Percentiles rank a stretch among this genome's conserved stretches.
Conservation (phyloP, 2,329 filamentous ascomycete species). For the Hypomyces perniciosus region DNA sequence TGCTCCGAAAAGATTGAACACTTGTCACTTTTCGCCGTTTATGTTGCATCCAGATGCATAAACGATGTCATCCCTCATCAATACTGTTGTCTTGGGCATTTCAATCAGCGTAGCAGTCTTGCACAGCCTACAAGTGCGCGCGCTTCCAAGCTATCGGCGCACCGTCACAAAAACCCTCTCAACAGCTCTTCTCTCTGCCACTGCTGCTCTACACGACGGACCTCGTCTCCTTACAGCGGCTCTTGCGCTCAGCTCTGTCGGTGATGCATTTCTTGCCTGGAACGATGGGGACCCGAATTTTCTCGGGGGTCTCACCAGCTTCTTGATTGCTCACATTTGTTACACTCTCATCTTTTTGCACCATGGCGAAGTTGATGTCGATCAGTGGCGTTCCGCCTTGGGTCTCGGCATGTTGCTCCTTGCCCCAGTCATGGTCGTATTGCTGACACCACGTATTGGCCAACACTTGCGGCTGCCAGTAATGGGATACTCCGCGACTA, state of each 20-base stretch:
- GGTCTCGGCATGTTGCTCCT: constrained; percentile 18
- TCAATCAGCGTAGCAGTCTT: constrained; percentile 14
- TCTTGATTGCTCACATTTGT: constrained; percentile 28
- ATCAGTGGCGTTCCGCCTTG: constrained; percentile 14
- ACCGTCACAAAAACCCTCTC: constrained; percentile 27
- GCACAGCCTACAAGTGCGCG: constrained; percentile 16
- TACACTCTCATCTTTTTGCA: constrained; percentile 26
- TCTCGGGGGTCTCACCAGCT: constrained; percentile 27
- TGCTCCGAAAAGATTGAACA: no score
- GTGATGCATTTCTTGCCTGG: constrained; percentile 33
- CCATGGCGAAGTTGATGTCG: constrained; percentile 9
- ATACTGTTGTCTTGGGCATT: background rate
- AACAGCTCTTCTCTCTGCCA: constrained; percentile 24
- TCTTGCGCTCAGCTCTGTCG: constrained; percentile 26
- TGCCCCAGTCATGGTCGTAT: constrained; percentile 21
- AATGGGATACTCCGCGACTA: constrained; percentile 26
- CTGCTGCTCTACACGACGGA: constrained; percentile 14
- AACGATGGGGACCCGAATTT: constrained; percentile 25
- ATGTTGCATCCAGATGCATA: no score
- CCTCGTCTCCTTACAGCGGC: constrained; percentile 21
- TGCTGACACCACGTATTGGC: constrained; percentile 23
- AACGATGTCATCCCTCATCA: background rate
- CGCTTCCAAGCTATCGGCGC: constrained; percentile 21
- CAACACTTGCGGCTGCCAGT: constrained; percentile 23
- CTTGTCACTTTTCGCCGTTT: no score